phyloP scores from a whole-genome alignment of 805 yeast genomes.

The Nakazawaea wickerhamii region DNA sequence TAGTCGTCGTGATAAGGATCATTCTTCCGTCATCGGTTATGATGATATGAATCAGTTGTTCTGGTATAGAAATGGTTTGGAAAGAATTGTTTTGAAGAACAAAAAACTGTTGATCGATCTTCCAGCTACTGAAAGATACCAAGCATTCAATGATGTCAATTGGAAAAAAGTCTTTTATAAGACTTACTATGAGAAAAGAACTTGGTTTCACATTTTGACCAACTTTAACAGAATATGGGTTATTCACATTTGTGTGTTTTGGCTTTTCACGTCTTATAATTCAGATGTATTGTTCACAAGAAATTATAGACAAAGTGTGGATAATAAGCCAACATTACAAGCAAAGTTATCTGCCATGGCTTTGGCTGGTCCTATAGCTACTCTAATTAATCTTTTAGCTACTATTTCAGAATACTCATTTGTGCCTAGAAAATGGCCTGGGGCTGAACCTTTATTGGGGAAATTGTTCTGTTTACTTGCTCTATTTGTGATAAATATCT shows the following conservation, averaged over 20 bases:
- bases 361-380: slow-evolving; percentile 60
- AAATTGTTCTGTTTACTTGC: slow-evolving; percentile 39
- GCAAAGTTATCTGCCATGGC: slow-evolving; percentile 54
- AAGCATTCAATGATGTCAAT: slow-evolving; percentile 43
- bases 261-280: slow-evolving; percentile 71
- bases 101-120: slow-evolving; percentile 45
- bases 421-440: slow-evolving; percentile 72
- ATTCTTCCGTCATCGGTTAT: slow-evolving; percentile 69
- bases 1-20: slow-evolving; percentile 53
- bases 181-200: slow-evolving; percentile 68
- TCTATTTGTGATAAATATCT: slow-evolving; percentile 37
- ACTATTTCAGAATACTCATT: slow-evolving; percentile 52
- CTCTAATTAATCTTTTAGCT: slow-evolving; percentile 50
- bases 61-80: slow-evolving; percentile 74
- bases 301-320: slow-evolving; percentile 43
- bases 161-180: slow-evolving; percentile 71
- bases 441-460: slow-evolving; percentile 53
- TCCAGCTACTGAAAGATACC: slow-evolving; percentile 51
- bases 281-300: slow-evolving; percentile 62
- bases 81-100: slow-evolving; percentile 42
- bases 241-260: slow-evolving; percentile 65
- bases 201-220: slow-evolving; percentile 69
- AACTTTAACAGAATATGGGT: slow-evolving; percentile 81
- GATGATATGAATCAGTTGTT: slow-evolving; percentile 87
- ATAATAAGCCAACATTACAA: slow-evolving; percentile 58